Conservation (phyloP, 805 yeast genomes). For the Debaryomyces tyrocola region DNA sequence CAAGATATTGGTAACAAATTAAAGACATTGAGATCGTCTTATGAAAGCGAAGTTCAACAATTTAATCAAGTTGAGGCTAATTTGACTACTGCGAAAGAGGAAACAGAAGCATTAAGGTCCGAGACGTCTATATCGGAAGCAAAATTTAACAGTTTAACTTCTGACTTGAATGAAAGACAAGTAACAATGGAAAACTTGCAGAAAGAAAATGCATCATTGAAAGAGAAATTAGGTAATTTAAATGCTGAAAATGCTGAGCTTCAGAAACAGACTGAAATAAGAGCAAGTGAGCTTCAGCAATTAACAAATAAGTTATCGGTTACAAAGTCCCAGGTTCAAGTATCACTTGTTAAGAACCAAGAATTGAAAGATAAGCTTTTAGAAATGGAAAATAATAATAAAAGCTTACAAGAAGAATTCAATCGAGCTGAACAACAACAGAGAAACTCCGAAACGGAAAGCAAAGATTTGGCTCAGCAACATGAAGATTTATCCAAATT, state of each 20-base stretch:
- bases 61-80: slow-evolving; percentile 70
- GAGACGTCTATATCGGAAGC: slow-evolving; percentile 80
- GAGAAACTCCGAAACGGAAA: neutral
- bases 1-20: slow-evolving; percentile 74
- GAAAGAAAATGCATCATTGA: slow-evolving; percentile 60
- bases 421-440: slow-evolving; percentile 16
- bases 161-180: slow-evolving; percentile 62
- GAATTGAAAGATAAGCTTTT: slow-evolving; percentile 31
- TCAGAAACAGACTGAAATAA: slow-evolving; percentile 53
- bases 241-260: slow-evolving; percentile 67
- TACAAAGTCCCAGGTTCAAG: slow-evolving; percentile 66
- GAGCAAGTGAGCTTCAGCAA: slow-evolving; percentile 56
- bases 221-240: slow-evolving; percentile 64
- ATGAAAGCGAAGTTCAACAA: slow-evolving; percentile 76
- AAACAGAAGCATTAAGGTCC: slow-evolving; percentile 66
- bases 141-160: slow-evolving; percentile 66
- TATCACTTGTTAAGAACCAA: slow-evolving; percentile 51
- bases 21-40: slow-evolving; percentile 60
- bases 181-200: slow-evolving; percentile 65
- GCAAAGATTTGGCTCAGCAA: slow-evolving; percentile 11
- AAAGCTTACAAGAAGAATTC: slow-evolving; percentile 22
- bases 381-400: slow-evolving; percentile 25
- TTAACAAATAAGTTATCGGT: slow-evolving; percentile 65
- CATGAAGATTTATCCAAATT: slow-evolving; percentile 6
- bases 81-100: slow-evolving; percentile 58